Percentiles rank a stretch among this genome's conserved stretches.
These are phyloP conservation scores for Colletotrichum sp. DNA, from an alignment of 2,329 filamentous ascomycete genomes.

Conservation along the genomic window DNA sequence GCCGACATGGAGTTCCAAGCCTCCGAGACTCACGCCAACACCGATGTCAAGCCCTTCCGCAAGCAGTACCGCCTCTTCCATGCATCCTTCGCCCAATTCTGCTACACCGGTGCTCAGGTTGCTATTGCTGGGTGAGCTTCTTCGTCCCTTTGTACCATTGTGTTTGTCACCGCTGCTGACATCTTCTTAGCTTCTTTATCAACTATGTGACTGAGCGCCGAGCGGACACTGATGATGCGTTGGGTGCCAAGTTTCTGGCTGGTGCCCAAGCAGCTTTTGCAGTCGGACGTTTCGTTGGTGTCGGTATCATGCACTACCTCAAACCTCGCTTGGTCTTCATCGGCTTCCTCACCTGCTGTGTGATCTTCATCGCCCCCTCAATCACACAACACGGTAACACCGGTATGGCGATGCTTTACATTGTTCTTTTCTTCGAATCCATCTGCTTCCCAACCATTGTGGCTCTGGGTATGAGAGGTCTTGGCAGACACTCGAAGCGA, in stretches of 20 bases:
- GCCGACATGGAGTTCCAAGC: conserved; percentile 70
- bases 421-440: conserved; percentile 62
- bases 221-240: conserved; percentile 50
- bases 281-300: conserved; percentile 72
- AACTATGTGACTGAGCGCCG: conserved; percentile 69
- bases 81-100: conserved; percentile 78
- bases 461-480: conserved; percentile 60
- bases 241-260: conserved; percentile 71
- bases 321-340: conserved; percentile 39
- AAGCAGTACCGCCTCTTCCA: conserved; percentile 82
- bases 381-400: conserved; percentile 52
- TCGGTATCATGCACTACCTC: conserved; percentile 49
- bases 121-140: conserved; percentile 66
- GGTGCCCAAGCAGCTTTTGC: conserved; percentile 78
- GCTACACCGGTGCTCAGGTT: conserved; percentile 76
- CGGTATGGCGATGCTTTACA: conserved; percentile 59
- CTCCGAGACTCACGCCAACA: conserved; percentile 40
- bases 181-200: conserved; percentile 71
- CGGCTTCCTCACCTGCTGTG: conserved; percentile 53
- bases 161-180: conserved; percentile 67
- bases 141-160: background rate
- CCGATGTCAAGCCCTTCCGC: conserved; percentile 58
- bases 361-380: conserved; percentile 55
- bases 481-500: conserved; percentile 77
- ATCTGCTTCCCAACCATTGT: conserved; percentile 67